These are phyloP conservation scores for Curvularia lunata DNA, from an alignment of 2,329 filamentous ascomycete genomes.

Conservation along the genomic window DNA sequence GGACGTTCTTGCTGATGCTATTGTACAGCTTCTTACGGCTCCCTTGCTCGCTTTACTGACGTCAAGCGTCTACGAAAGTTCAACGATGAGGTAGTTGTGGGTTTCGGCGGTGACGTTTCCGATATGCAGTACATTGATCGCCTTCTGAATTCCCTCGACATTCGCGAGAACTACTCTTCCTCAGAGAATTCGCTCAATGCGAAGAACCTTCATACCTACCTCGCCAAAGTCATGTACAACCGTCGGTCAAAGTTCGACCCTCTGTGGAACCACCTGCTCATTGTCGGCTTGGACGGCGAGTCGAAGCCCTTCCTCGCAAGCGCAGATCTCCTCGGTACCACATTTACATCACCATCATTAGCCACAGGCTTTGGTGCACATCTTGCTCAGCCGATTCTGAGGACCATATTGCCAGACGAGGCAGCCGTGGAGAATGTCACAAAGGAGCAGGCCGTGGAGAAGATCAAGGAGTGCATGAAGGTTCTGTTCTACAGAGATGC, in stretches of 20 bases:
- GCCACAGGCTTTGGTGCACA: conserved; percentile 94
- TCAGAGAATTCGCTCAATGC: conserved; percentile 71
- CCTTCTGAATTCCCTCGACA: conserved; percentile 83
- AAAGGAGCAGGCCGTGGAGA: conserved; percentile 77
- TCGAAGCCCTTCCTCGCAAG: conserved; percentile 87
- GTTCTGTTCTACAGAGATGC: conserved; percentile 97
- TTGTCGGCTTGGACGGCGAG: conserved; percentile 81
- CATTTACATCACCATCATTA: conserved; percentile 84
- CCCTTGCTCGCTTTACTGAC: conserved; percentile 90
- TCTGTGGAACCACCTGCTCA: conserved; percentile 93
- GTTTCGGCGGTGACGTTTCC: conserved; percentile 95
- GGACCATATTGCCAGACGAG: conserved; percentile 83
- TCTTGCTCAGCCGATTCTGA: conserved; percentile 90
- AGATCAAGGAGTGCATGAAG: conserved; percentile 95
- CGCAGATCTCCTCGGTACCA: conserved; percentile 90
- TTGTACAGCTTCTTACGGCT: conserved; percentile 86
- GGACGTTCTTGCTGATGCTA: conserved; percentile 14
- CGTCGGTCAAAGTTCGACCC: conserved; percentile 96
- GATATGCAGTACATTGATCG: conserved; percentile 99
- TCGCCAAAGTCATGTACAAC: conserved; percentile 94
- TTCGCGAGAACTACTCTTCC: conserved; percentile 82
- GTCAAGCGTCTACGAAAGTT: conserved; percentile 94
- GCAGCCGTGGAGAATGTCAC: conserved; percentile 73
- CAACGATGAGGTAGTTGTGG: conserved; percentile 81
- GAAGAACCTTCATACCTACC: conserved; percentile 94